Evolutionary conservation across 306 rosid species (phyloP), one percentile per base, ranked within the genome.

Genomic region (Vigna radiata): DNA sequence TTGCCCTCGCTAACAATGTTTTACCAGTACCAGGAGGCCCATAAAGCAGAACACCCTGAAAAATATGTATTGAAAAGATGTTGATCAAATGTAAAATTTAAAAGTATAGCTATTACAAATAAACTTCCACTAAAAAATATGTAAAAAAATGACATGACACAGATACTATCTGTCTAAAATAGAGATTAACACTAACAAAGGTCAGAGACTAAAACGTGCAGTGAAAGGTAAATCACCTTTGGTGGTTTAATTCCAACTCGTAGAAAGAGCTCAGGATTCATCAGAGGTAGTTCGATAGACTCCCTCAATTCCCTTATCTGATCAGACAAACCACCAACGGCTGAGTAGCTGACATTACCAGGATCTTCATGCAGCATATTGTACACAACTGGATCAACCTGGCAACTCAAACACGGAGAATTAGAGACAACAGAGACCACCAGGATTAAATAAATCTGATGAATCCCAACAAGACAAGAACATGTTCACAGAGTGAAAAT

Each of bases 241-340:
- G 99, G 99, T 36, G 99, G 99, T 78, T 95, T 95, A 80, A 95
- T 91, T 65, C 99, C 99, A 83, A 95, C 99, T 68, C 99, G 87
- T 71, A 90, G 47, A 76, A 95, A 95, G 76, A 95, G 96, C 85
- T 95, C 99, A 36, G 99, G 99, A 75, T 95, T 95, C 98, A 89
- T 95, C 67, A 95, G 90, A 70, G 99, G 99, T 62, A 95, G 80
- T 79, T 95, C 99, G 67, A 95, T 89, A 14, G 96, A 92, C 68
- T 95, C 99, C 76, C 99, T 92, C 87, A 95, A 78, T 65, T 95
- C 99, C 85, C 99, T 89, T 64, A 95, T 92, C 88, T 95, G 99
- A 80, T 92, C 99, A 72, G 98, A 91, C 71, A 95, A 86, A 61
- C 99, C 99, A 68, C 99, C 99, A n/a, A 95, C 97, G 6, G 96